Evolutionary conservation across 257 asterid species (phyloP).

Genomic region (Linaria vulgaris): DNA sequence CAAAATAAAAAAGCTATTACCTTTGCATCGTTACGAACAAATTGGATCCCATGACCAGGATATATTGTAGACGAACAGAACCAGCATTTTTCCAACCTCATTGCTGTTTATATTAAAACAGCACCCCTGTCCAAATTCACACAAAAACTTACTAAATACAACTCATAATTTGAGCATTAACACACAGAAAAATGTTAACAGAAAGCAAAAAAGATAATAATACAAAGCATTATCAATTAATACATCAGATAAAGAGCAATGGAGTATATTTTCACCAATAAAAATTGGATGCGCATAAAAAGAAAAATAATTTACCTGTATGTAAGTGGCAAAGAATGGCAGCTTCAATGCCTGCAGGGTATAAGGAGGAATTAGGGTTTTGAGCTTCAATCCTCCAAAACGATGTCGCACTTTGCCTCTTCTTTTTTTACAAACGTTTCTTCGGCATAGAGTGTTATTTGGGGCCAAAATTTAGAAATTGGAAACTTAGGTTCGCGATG

Average conservation of each 20-base stretch:
- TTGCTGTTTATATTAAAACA: conserved; percentile 28
- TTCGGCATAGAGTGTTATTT: too few relatives aligned
- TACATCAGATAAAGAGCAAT: too few relatives aligned
- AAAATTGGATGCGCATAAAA: background rate
- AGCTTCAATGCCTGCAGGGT: background rate
- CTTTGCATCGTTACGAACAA: conserved; percentile 90
- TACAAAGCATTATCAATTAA: too few relatives aligned
- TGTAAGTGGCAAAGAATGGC: background rate
- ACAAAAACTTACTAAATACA: background rate
- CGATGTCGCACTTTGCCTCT: background rate
- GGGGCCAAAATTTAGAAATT: too few relatives aligned
- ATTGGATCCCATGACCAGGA: conserved; percentile 92
- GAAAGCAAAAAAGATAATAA: too few relatives aligned
- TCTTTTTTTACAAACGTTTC: too few relatives aligned
- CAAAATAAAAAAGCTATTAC: conserved; percentile 28
- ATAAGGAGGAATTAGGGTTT: background rate
- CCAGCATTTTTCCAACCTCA: conserved; percentile 97
- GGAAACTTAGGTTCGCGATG: too few relatives aligned
- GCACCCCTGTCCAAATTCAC: conserved; percentile 13
- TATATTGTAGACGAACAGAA: conserved; percentile 83
- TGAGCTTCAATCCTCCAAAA: background rate
- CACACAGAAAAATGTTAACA: too few relatives aligned
- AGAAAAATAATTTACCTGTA: background rate
- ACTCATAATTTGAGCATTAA: too few relatives aligned
- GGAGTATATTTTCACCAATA: too few relatives aligned